These are phyloP conservation scores for Wilhelminamyces savonicus DNA, from an alignment of 805 yeast genomes.

Conservation along the genomic window DNA sequence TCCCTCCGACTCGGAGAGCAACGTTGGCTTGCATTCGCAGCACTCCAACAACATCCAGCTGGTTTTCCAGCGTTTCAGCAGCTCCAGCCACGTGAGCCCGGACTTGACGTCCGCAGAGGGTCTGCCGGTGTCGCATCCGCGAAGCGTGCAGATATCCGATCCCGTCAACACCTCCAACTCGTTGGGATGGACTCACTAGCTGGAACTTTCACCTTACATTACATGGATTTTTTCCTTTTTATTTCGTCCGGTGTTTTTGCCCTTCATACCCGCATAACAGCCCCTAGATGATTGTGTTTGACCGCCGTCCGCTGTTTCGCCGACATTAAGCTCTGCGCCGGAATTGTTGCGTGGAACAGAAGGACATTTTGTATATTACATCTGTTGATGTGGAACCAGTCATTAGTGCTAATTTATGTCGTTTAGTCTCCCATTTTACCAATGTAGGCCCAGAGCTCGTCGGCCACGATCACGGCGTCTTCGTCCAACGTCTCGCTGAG, in stretches of 20 bases:
- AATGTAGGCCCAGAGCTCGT: constrained; percentile 32
- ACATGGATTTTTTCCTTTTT: not conserved
- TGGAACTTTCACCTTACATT: not conserved
- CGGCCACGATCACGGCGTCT: constrained; percentile 36
- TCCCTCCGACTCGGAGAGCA: constrained; percentile 34
- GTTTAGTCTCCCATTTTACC: too few relatives aligned
- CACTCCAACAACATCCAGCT: constrained; percentile 11
- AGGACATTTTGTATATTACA: too few relatives aligned
- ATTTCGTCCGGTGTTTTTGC: too few relatives aligned
- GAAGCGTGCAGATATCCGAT: constrained; percentile 46
- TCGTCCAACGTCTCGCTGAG: constrained; percentile 47
- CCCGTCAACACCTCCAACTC: constrained; percentile 71
- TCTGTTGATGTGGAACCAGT: too few relatives aligned
- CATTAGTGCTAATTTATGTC: too few relatives aligned
- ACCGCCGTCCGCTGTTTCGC: too few relatives aligned
- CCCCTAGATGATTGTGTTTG: too few relatives aligned
- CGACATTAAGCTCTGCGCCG: too few relatives aligned
- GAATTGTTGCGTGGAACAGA: too few relatives aligned
- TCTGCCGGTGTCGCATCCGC: constrained; percentile 22
- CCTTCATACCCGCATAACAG: too few relatives aligned
- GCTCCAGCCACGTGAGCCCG: constrained; percentile 11
- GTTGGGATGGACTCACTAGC: constrained; percentile 51
- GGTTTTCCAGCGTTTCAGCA: constrained; percentile 23
- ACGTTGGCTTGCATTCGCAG: constrained; percentile 17
- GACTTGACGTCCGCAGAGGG: constrained; percentile 1